These are phyloP conservation scores for Cryptococcus hybrid DNA, from an alignment of 1,284 basidiomycete genomes.

Conservation along the genomic window DNA sequence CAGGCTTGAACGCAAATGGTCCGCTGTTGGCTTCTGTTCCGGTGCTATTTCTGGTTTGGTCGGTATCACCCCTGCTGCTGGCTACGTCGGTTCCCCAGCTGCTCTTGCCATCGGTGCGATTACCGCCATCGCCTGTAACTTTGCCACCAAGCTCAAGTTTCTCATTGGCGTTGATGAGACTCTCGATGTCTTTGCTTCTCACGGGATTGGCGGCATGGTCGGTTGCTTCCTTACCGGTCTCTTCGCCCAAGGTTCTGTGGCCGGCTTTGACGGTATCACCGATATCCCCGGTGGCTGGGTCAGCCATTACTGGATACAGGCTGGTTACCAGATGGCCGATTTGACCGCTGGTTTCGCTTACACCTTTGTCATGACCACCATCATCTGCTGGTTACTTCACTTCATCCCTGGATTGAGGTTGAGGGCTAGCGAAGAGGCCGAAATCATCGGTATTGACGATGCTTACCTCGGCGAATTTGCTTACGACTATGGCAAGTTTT, in stretches of 20 bases:
- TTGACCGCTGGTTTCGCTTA: conserved; percentile 65
- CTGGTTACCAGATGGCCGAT: conserved; percentile 85
- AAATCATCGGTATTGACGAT: conserved; percentile 92
- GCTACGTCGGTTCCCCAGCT: conserved; percentile 57
- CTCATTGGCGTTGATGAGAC: conserved; percentile 65
- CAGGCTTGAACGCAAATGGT: conserved; percentile 89
- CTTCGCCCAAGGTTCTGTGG: conserved; percentile 84
- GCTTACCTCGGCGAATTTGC: conserved; percentile 91
- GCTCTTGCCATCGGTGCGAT: conserved; percentile 81
- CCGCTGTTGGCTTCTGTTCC: conserved; percentile 92
- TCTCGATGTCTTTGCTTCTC: conserved; percentile 76
- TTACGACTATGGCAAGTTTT: conserved; percentile 75
- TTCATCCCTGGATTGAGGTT: conserved; percentile 82
- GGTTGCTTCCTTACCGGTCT: conserved; percentile 67
- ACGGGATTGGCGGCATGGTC: conserved; percentile 82
- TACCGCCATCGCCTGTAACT: conserved; percentile 83
- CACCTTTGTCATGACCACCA: conserved; percentile 74
- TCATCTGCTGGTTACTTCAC: conserved; percentile 91
- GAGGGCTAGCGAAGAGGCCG: conserved; percentile 74
- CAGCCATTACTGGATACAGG: conserved; percentile 65
- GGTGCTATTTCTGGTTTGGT: conserved; percentile 86
- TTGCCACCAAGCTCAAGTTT: conserved; percentile 86
- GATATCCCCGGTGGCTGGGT: conserved; percentile 84
- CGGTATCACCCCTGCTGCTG: conserved; percentile 63
- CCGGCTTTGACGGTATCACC: conserved; percentile 75